A percentile compares a stretch with the other conserved stretches of the same genome.
Evolutionary conservation across 371 early-diverging fungal species (phyloP).

Genomic region (Chytridium lagenaria): DNA sequence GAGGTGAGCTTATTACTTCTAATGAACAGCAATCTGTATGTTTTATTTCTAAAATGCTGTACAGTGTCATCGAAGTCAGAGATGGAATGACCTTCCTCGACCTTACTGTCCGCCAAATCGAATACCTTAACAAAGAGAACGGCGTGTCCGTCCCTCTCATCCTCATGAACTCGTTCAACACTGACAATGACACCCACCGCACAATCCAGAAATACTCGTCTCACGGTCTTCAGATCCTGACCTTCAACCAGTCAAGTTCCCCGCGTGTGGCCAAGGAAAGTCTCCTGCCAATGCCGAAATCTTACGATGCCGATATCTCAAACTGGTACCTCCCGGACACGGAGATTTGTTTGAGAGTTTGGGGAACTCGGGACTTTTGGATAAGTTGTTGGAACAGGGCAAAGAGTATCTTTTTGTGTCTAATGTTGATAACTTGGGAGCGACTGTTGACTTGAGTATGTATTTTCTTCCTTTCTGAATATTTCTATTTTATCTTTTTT

Average conservation of each 20-base stretch:
- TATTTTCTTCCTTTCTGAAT: not conserved
- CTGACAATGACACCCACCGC: slow-evolving; percentile 95
- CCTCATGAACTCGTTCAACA: slow-evolving; percentile 99
- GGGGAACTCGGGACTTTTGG: slow-evolving; percentile 92
- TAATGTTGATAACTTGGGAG: slow-evolving; percentile 99
- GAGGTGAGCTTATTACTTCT: slow-evolving; percentile 48
- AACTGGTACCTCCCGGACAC: slow-evolving; percentile 98
- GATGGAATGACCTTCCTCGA: slow-evolving; percentile 99
- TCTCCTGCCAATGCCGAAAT: slow-evolving; percentile 84
- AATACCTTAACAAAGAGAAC: slow-evolving; percentile 92
- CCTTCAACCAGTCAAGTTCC: slow-evolving; percentile 97
- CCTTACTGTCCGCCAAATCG: slow-evolving; percentile 98
- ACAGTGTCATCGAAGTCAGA: slow-evolving; percentile 95
- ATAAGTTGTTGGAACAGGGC: slow-evolving; percentile 93
- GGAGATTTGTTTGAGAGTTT: slow-evolving; percentile 98
- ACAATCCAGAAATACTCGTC: slow-evolving; percentile 96
- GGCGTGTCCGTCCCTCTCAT: slow-evolving; percentile 95
- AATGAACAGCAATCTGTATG: too few relatives aligned
- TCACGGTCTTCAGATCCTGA: slow-evolving; percentile 89
- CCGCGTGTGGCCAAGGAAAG: slow-evolving; percentile 96
- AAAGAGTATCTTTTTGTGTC: slow-evolving; percentile 99
- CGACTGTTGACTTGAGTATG: slow-evolving; percentile 91
- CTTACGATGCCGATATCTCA: slow-evolving; percentile 53
- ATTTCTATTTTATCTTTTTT: not conserved
- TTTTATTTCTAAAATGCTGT: too few relatives aligned